These are phyloP conservation scores for Penicillium sp. DNA, from an alignment of 2,329 filamentous ascomycete species.

Conservation along the genomic window DNA sequence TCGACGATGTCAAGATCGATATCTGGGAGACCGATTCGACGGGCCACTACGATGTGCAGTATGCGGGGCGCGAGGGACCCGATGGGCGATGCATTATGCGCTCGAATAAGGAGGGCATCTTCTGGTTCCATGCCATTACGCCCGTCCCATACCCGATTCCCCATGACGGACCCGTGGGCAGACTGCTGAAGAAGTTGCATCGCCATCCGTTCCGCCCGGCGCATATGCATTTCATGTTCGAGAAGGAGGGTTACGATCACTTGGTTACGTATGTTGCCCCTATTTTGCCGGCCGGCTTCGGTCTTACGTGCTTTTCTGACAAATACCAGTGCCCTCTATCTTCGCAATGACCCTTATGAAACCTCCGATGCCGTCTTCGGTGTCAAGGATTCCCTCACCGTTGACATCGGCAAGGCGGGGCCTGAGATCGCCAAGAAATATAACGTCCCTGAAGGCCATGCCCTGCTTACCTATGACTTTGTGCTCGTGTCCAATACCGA, in stretches of 20 bases:
- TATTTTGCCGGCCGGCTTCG: not conserved
- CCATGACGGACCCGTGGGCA: constrained; percentile 76
- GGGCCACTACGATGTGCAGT: constrained; percentile 80
- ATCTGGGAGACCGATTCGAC: constrained; percentile 80
- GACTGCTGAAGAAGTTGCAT: constrained; percentile 60
- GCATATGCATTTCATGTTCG: constrained; percentile 87
- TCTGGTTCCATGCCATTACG: constrained; percentile 81
- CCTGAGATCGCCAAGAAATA: constrained; percentile 57
- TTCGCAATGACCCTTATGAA: constrained; percentile 75
- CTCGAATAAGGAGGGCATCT: constrained; percentile 65
- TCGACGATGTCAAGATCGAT: constrained; percentile 66
- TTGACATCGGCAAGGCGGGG: constrained; percentile 57
- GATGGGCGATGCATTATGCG: constrained; percentile 69
- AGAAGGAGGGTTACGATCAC: constrained; percentile 71
- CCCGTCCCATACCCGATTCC: constrained; percentile 84
- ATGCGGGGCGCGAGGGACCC: constrained; percentile 58
- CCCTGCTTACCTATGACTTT: constrained; percentile 68
- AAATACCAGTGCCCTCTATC: constrained; percentile 63
- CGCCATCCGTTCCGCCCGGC: constrained; percentile 73
- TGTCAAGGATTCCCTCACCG: constrained; percentile 73
- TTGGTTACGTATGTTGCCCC: constrained; percentile 67
- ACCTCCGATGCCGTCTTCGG: constrained; percentile 81
- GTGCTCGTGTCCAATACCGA: constrained; percentile 69
- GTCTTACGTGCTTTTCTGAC: not conserved
- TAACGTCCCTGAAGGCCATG: constrained; percentile 58